Evolutionary conservation across 2,329 filamentous ascomycete genomes (phyloP).

Genomic region (Ambrosiella cleistominuta): DNA sequence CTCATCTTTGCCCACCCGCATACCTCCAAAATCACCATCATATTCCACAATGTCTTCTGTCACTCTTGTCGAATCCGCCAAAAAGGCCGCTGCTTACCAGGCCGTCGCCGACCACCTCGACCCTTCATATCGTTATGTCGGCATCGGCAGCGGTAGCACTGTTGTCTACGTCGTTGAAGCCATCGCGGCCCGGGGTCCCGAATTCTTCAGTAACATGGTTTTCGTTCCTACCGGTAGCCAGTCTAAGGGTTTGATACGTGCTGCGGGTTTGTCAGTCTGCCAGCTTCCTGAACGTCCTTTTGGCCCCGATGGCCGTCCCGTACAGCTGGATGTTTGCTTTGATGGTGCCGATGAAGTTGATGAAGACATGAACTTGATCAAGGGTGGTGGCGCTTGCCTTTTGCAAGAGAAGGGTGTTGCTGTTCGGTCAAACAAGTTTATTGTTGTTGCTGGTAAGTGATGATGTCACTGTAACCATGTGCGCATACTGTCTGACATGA

Average conservation of each 20-base stretch:
- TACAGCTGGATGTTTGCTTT: constrained; percentile 72
- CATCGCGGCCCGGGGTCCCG: constrained; percentile 43
- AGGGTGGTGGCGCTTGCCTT: constrained; percentile 90
- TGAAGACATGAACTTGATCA: constrained; percentile 86
- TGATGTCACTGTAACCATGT: background rate
- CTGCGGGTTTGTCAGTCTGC: constrained; percentile 58
- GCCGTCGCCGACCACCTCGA: constrained; percentile 59
- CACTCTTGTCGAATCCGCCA: constrained; percentile 48
- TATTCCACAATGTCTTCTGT: constrained; percentile 21
- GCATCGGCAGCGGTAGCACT: constrained; percentile 67
- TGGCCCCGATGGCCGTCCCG: constrained; percentile 27
- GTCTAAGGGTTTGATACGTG: constrained; percentile 68
- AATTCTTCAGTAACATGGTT: constrained; percentile 45
- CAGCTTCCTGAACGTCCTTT: constrained; percentile 58
- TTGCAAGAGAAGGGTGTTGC: constrained; percentile 97
- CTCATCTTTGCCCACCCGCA: background rate
- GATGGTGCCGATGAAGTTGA: constrained; percentile 97
- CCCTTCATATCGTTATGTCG: constrained; percentile 44
- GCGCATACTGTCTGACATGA: background rate
- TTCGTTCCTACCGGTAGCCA: constrained; percentile 91
- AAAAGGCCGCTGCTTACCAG: constrained; percentile 54
- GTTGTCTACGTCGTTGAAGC: constrained; percentile 76
- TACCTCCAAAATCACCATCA: background rate
- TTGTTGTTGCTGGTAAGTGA: constrained; percentile 61
- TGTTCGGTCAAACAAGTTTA: constrained; percentile 63